Evolutionary conservation across 1,284 basidiomycete genomes (phyloP).

Genomic region (Trichosporon asahii): DNA sequence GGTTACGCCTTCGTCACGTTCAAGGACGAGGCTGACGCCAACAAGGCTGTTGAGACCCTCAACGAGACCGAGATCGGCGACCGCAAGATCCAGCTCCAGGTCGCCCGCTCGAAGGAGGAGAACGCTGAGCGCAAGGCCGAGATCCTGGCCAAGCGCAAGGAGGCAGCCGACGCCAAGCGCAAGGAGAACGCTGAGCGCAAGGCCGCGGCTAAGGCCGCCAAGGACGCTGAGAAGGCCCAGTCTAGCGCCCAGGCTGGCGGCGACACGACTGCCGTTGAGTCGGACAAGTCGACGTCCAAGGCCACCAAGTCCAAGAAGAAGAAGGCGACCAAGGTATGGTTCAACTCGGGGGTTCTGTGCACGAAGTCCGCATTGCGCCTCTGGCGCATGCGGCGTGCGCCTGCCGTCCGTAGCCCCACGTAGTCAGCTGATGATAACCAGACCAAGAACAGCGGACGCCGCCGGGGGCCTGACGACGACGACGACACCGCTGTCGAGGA

Average conservation of each 20-base stretch:
- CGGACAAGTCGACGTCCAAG: slow-evolving; percentile 21
- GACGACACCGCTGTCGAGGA: slow-evolving; percentile 34
- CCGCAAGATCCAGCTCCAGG: slow-evolving; percentile 78
- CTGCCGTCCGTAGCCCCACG: background rate
- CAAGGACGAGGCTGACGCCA: slow-evolving; percentile 71
- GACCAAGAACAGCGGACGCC: slow-evolving; percentile 26
- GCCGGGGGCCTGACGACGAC: slow-evolving; percentile 46
- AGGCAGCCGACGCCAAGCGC: slow-evolving; percentile 29
- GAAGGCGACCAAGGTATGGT: slow-evolving; percentile 36
- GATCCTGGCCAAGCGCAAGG: slow-evolving; percentile 32
- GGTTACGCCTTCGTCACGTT: slow-evolving; percentile 90
- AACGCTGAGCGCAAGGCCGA: slow-evolving; percentile 58
- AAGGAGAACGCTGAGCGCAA: slow-evolving; percentile 29
- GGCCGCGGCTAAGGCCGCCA: slow-evolving; percentile 49
- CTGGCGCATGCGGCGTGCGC: too few species aligned
- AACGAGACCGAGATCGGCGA: slow-evolving; percentile 76
- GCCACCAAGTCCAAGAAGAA: slow-evolving; percentile 37
- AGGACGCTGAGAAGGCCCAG: slow-evolving; percentile 46
- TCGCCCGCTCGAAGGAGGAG: slow-evolving; percentile 85
- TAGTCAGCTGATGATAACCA: background rate
- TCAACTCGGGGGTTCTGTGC: too few species aligned
- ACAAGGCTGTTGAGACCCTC: slow-evolving; percentile 79
- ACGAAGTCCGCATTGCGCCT: too few species aligned
- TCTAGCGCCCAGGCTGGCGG: slow-evolving; percentile 31
- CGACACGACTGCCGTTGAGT: slow-evolving; percentile 44